These are phyloP conservation scores for Daldinia sp. DNA, from an alignment of 2,329 filamentous ascomycete genomes.

Conservation along the genomic window DNA sequence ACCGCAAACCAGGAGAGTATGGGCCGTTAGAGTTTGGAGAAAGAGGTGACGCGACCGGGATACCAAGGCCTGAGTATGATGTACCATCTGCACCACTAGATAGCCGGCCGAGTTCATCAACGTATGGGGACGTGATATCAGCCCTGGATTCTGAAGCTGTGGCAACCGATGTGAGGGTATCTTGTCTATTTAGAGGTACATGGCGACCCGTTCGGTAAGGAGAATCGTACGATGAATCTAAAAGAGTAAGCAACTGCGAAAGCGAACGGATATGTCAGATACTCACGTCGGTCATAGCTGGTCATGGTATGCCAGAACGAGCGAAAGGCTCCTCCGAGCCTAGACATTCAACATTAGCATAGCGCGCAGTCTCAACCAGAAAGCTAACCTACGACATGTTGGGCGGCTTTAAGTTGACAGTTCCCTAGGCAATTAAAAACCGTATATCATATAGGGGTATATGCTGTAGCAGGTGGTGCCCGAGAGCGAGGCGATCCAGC, in stretches of 20 bases:
- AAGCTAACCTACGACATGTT: constrained; percentile 43
- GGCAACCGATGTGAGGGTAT: constrained; percentile 84
- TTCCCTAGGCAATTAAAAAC: not conserved
- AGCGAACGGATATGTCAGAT: constrained; percentile 16
- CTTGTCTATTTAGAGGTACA: constrained; percentile 84
- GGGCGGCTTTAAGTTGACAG: constrained; percentile 10
- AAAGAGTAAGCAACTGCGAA: constrained; percentile 48
- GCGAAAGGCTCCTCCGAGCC: constrained; percentile 77
- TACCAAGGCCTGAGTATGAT: constrained; percentile 66
- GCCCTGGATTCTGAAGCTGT: constrained; percentile 89
- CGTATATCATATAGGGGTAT: not conserved
- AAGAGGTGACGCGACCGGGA: constrained; percentile 51
- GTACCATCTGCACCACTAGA: constrained; percentile 61
- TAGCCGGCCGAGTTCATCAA: constrained; percentile 71
- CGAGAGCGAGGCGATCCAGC: not conserved
- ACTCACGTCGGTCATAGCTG: constrained; percentile 73
- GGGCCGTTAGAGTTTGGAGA: constrained; percentile 69
- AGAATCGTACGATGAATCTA: constrained; percentile 93
- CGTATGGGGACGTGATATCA: constrained; percentile 82
- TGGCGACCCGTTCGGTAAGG: constrained; percentile 91
- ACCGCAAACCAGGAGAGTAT: constrained; percentile 90
- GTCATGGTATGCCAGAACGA: constrained; percentile 95
- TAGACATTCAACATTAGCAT: constrained; percentile 46
- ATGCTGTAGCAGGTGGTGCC: constrained; percentile 4
- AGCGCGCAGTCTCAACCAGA: constrained; percentile 13